Conservation (phyloP, 164 flowering plant species). For the Sedum album region DNA sequence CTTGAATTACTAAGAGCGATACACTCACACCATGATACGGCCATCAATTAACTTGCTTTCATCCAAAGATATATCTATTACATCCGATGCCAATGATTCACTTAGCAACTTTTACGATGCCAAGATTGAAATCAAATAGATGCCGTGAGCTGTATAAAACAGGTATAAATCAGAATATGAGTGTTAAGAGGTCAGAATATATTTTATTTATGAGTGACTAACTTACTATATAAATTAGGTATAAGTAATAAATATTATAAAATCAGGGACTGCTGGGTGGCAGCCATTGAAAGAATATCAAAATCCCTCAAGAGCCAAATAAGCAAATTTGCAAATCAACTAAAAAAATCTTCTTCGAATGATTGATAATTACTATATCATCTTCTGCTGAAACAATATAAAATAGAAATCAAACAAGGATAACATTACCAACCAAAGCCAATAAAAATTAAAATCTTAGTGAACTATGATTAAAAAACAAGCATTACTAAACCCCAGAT, state of each 20-base stretch:
- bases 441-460: background rate
- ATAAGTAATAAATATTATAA: background rate
- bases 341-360: background rate
- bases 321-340: background rate
- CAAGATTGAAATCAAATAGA: background rate
- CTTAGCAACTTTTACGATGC: background rate
- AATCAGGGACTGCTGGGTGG: background rate
- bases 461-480: background rate
- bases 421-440: background rate
- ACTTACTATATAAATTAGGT: background rate
- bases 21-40: background rate
- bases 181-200: background rate
- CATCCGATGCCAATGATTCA: background rate
- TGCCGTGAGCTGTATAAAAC: background rate
- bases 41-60: background rate
- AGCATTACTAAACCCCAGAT: background rate
- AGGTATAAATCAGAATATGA: background rate
- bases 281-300: no score
- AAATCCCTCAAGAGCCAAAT: background rate
- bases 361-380: background rate
- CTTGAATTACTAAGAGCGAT: background rate
- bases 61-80: background rate
- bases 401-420: background rate
- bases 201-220: background rate
- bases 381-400: background rate